Percentiles rank a stretch among this genome's conserved stretches.
Evolutionary conservation across 2,329 filamentous ascomycete genomes (phyloP).

Genomic region (Coniochaeta hoffmannii): DNA sequence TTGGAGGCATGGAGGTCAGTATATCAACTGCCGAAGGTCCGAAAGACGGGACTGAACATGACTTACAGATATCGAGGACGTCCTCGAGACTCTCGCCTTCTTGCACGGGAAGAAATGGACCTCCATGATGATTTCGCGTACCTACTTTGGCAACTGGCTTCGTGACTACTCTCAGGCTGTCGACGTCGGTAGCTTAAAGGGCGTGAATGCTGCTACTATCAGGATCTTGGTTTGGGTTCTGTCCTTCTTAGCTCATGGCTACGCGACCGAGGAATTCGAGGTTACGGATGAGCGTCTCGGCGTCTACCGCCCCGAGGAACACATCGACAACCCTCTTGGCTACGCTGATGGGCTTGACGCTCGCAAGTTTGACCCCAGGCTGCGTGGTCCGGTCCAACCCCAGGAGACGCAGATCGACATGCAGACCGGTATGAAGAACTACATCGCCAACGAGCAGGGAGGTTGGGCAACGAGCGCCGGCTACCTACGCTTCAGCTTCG

Average conservation of each 20-base stretch:
- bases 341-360: conserved; percentile 87
- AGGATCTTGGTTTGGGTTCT: conserved; percentile 75
- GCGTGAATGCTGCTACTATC: conserved; percentile 70
- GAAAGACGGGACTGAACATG: not conserved
- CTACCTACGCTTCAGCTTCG: conserved; percentile 71
- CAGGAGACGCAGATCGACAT: conserved; percentile 67
- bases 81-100: conserved; percentile 70
- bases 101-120: conserved; percentile 81
- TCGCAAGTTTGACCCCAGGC: conserved; percentile 68
- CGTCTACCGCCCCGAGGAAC: conserved; percentile 70
- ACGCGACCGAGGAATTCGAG: conserved; percentile 80
- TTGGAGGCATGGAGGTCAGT: conserved; percentile 59
- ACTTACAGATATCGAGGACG: conserved; percentile 64
- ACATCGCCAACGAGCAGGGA: conserved; percentile 86
- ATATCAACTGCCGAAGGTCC: not conserved
- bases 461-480: conserved; percentile 85
- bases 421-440: conserved; percentile 96
- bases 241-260: conserved; percentile 74
- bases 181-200: conserved; percentile 73
- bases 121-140: conserved; percentile 66
- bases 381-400: conserved; percentile 70
- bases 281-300: conserved; percentile 74
- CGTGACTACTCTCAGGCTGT: conserved; percentile 80
- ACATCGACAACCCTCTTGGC: conserved; percentile 71
- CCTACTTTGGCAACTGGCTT: conserved; percentile 84